phyloP scores from a whole-genome alignment of 495 filamentous ascomycete species.

The Aspergillus bridgeri region DNA sequence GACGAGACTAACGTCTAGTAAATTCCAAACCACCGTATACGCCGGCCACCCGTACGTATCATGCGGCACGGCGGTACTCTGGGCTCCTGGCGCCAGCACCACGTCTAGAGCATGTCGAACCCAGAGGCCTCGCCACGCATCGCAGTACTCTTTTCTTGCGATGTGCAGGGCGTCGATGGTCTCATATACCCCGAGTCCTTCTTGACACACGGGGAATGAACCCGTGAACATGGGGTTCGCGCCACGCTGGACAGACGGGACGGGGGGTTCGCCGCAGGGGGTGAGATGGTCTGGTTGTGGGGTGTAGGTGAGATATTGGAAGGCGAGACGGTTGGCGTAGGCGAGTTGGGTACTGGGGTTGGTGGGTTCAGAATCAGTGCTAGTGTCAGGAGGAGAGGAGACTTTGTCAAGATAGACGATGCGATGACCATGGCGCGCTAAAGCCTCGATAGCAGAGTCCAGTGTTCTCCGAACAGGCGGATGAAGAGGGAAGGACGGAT shows the following conservation, averaged over 20 bases:
- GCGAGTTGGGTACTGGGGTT: constrained; percentile 3
- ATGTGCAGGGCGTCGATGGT: constrained; percentile 16
- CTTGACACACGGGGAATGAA: constrained; percentile 10
- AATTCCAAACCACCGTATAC: constrained; percentile 52
- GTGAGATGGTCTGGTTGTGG: constrained; percentile 24
- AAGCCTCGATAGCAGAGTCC: constrained; percentile 34
- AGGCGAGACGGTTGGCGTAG: constrained; percentile 25
- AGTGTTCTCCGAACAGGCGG: constrained; percentile 51
- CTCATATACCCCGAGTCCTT: constrained; percentile 12
- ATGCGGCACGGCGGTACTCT: constrained; percentile 47
- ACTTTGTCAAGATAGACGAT: constrained; percentile 35
- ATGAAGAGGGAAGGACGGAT: constrained; percentile 50
- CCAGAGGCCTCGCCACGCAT: constrained; percentile 22
- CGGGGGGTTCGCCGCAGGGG: constrained; percentile 26
- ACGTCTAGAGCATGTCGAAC: constrained; percentile 38
- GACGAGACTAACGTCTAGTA: constrained; percentile 45
- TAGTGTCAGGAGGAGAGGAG: neutral
- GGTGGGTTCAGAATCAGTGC: neutral
- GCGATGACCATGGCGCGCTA: constrained; percentile 41
- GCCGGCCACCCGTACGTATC: constrained; percentile 49
- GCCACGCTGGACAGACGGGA: constrained; percentile 15
- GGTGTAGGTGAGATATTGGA: constrained; percentile 30
- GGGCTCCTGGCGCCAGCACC: constrained; percentile 43
- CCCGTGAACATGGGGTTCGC: constrained; percentile 28
- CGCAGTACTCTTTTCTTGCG: constrained; percentile 7